Base-by-base conservation (phyloP, 2,329 filamentous ascomycete species). In the Aspergillus carbonarius region DNA sequence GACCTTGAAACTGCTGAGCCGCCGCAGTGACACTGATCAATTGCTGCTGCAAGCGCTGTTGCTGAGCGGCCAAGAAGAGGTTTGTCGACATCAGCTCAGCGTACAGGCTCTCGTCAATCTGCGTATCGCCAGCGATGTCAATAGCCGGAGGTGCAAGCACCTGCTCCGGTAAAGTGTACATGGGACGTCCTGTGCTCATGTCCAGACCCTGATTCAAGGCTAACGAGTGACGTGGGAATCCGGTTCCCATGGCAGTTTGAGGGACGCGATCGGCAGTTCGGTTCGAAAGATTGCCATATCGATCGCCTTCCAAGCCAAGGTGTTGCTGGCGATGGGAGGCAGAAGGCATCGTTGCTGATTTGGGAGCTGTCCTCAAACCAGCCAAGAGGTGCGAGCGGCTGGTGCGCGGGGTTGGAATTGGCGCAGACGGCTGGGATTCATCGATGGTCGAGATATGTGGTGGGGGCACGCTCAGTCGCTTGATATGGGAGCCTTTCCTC, bases 381-480 rank as follows among this genome's bases (percentile, higher is more conserved):
- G 93, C 93, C 70, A 99, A 87, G 64, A 99, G 85, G 73, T 99
- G 95, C 64, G 92, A 96, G 66, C 95, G 91, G 77, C 92, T 96
- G 55, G 93, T 98, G 71, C 93, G 90, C 61, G 93, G 95, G 55
- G 93, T 96, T 8, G 90, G 86, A 55, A 86, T 83, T 57, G 86
- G 84, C 57, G 88, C 88, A 64, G 89, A 87, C 60, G 86, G 82
- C 69, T 86, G 77, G 27, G 74, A 82, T 73, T 88, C 85, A 66
- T 88, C 87, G 70, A 86, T 84, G 55, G 90, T 82, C 55, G 81
- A 82, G 61, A 88, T 84, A 76, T 90, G 92, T 84, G 84, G 67
- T 88, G 91, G 74, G 88, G 93, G 65, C 80, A 96, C 77, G 71
- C 82, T 88, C 75, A 97, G 85, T 66, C 92, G 92, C 82, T 97